phyloP scores from a whole-genome alignment of 345 rosid genomes.

The Gynandropsis gynandra region DNA sequence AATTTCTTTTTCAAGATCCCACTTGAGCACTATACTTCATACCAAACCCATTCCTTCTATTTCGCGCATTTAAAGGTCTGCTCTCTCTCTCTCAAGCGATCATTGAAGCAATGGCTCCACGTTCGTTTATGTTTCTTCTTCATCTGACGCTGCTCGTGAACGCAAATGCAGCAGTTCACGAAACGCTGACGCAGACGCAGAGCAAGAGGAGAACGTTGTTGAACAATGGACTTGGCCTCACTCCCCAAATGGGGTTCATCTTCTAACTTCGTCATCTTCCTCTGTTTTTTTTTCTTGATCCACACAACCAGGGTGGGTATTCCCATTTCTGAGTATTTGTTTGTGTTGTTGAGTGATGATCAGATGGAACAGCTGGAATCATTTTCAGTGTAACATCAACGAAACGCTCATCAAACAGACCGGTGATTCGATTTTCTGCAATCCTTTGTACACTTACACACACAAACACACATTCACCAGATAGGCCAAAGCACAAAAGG shows the following conservation, averaged over 20 bases:
- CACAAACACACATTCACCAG: not conserved
- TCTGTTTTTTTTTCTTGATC: constrained; percentile 5
- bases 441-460: too few relatives aligned
- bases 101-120: too few relatives aligned
- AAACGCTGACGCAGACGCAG: too few relatives aligned
- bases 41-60: too few relatives aligned
- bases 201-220: constrained; percentile 33
- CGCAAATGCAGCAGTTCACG: too few relatives aligned
- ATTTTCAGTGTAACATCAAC: constrained; percentile 58
- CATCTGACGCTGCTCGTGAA: too few relatives aligned
- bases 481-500: not conserved
- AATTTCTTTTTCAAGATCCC: too few relatives aligned
- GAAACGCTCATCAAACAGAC: constrained; percentile 68
- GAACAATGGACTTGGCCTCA: constrained; percentile 42
- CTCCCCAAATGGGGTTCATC: constrained; percentile 57
- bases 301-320: not conserved
- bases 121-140: too few relatives aligned
- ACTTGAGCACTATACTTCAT: too few relatives aligned
- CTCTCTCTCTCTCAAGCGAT: too few relatives aligned
- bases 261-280: not conserved
- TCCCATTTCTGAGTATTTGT: not conserved
- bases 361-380: constrained; percentile 99
- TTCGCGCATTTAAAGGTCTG: too few relatives aligned
- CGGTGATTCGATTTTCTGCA: constrained; percentile 38
- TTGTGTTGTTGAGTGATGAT: not conserved